These are phyloP conservation scores for Calonectria honghensis DNA, from an alignment of 2,329 filamentous ascomycete species.

Conservation along the genomic window DNA sequence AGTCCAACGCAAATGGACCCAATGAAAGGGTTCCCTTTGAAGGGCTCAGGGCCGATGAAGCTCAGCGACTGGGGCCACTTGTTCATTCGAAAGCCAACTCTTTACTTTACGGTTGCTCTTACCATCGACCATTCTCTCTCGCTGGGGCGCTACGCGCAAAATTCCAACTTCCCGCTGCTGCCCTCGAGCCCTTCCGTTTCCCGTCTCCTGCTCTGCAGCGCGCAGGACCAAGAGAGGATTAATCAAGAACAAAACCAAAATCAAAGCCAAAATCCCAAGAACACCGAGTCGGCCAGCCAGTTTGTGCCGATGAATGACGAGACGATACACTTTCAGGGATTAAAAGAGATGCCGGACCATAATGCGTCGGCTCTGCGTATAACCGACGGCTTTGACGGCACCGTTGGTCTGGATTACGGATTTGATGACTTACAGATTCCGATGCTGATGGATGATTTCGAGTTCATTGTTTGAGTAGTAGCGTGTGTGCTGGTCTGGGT, in stretches of 20 bases:
- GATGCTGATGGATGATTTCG: constrained; percentile 16
- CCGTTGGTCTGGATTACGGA: constrained; percentile 4
- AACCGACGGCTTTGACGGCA: neutral
- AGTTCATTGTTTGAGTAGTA: neutral
- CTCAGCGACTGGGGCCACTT: constrained; percentile 41
- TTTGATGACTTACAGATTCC: constrained; percentile 19
- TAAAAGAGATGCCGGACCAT: constrained; percentile 3
- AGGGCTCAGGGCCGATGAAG: neutral
- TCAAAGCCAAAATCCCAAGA: neutral
- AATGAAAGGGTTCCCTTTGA: neutral
- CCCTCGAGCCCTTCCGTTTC: neutral
- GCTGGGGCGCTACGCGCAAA: constrained; percentile 35
- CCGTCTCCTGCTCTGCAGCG: constrained; percentile 4
- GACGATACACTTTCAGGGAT: neutral
- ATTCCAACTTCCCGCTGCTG: constrained; percentile 14
- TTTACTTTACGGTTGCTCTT: constrained; percentile 40
- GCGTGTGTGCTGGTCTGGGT: neutral
- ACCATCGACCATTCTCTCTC: constrained; percentile 41
- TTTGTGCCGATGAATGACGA: neutral
- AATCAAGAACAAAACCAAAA: neutral
- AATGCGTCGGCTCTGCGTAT: neutral
- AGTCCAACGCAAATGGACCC: neutral
- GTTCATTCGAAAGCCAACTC: constrained; percentile 33
- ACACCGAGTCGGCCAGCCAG: neutral
- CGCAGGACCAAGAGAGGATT: neutral